Base-by-base conservation (phyloP, 2,329 filamentous ascomycete genomes). In the Aspergillus viridinutans region DNA sequence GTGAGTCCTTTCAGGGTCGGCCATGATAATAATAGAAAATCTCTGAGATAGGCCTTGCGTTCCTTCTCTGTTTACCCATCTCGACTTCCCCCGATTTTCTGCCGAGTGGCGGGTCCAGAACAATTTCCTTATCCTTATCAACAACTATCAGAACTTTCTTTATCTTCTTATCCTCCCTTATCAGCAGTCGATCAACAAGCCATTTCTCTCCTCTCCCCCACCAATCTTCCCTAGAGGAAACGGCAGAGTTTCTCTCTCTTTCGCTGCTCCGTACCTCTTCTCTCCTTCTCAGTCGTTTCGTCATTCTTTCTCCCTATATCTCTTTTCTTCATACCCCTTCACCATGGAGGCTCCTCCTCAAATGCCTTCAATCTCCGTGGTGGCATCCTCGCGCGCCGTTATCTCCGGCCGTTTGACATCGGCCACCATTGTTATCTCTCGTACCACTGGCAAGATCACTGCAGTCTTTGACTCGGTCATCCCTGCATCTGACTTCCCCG, bases 341-440 rank as follows among this genome's bases (percentile, higher is more conserved):
- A 50, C 51, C 32, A 69, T 67, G 65, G 58, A 61, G 29, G 62
- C 65, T 53, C 49, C 67, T 55, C 43, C 55, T 38, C 61, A 59
- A 20, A 67, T 67, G 52, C 70, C 78, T 54, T 78, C 80, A 20
- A 83, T 92, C 67, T 86, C 85, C 47, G 90, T 97, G 57, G 82
- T 97, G 57, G 89, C 89, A 57, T 97, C 94, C 1, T 89, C 88
- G 26, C 85, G 92, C 66, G 90, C 90, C 56, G 86, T 97, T 52
- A 80, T 97, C 65, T 88, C 88, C 49, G 86, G 89, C 57, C 81
- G 85, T 47, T 76, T 96, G 49, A 91, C 89, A 2, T 87, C 92
- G 21, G 93, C 91, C 57, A 96, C 92, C 12, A 85, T 99, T 58
- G 82, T 88, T 55, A 80, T 97, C 65, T 96, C 90, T 2, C 83